Conservation (phyloP, 768 basidiomycete species). For the Boletus subcaerulescens region DNA sequence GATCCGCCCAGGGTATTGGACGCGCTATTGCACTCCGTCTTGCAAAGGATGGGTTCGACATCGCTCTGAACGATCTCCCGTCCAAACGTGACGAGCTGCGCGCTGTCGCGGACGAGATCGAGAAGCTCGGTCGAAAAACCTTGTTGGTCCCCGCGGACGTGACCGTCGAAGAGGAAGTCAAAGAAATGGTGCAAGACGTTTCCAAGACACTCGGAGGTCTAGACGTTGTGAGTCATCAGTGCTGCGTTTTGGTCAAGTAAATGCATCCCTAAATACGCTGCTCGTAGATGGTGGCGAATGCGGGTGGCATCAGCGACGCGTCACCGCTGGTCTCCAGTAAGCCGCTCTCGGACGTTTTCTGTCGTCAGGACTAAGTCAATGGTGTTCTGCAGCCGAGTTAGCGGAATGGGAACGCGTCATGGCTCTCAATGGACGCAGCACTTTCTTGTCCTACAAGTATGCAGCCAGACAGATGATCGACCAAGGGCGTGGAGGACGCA, state of each 20-base stretch:
- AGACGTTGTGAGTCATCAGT: not conserved
- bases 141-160: constrained; percentile 34
- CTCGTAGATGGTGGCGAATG: constrained; percentile 18
- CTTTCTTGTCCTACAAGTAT: constrained; percentile 29
- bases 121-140: constrained; percentile 14
- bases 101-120: constrained; percentile 17
- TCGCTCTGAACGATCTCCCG: constrained; percentile 10
- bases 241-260: too few species aligned
- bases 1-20: constrained; percentile 29
- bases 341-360: not conserved
- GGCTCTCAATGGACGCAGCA: constrained; percentile 48
- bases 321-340: not conserved
- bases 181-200: not conserved
- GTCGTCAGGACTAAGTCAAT: not conserved
- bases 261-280: not conserved
- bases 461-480: too few species aligned
- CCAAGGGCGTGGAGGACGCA: constrained; percentile 41
- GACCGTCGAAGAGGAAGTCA: constrained; percentile 5
- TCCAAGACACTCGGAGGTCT: constrained; percentile 28
- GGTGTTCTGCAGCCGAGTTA: not conserved
- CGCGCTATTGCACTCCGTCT: constrained; percentile 13
- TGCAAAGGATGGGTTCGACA: not conserved
- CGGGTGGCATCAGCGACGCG: not conserved
- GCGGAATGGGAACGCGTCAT: constrained; percentile 5
- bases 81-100: constrained; percentile 8